Evolutionary conservation across 768 basidiomycete genomes (phyloP), one percentile per base, ranked within the genome.

Genomic region (Leccinum olivaceopallidum): DNA sequence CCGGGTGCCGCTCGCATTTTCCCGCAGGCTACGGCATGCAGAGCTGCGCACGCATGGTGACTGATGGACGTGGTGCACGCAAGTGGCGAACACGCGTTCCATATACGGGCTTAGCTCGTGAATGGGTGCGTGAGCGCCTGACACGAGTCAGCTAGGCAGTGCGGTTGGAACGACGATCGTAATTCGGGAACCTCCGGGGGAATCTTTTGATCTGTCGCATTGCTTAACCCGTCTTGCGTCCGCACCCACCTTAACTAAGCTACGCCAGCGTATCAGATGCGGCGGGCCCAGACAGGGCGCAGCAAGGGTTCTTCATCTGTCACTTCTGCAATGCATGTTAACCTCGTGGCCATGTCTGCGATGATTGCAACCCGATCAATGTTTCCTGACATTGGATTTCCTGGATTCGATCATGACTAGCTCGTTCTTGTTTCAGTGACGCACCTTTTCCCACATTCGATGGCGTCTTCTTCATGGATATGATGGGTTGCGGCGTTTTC

Each of bases 1-100:
- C 54, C 37, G 49, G 57, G 49, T 55, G 55, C 56, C 63, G 50
- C 50, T 66, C 63, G 69, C 69, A 53, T 59, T 57, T 69, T 69
- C 61, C 66, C 65, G 63, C 59, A 61, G 39, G 62, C 50, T 66
- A 69, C 67, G 70, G 68, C 69, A 71, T 66, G 62, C 62, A 39
- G 59, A 64, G 39, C 60, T 65, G 69, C 56, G 61, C 64, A 66
- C 62, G 61, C 58, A 64, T 66, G 63, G 63, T 75, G 71, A 68
- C 42, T 75, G 69, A 73, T 73, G 69, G 60, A 51, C n/a, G 60
- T 61, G 50, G 66, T 57, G 55, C 71, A 67, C 57, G 57, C 61
- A 57, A 34, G 67, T 61, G 62, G 65, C 62, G 65, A 61, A 58
- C 73, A 68, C 49, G 49, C 62, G 50, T 51, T 42, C 68, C 36